These are phyloP conservation scores for Gossypium bickii DNA, from an alignment of 345 rosid species.

Conservation along the genomic window DNA sequence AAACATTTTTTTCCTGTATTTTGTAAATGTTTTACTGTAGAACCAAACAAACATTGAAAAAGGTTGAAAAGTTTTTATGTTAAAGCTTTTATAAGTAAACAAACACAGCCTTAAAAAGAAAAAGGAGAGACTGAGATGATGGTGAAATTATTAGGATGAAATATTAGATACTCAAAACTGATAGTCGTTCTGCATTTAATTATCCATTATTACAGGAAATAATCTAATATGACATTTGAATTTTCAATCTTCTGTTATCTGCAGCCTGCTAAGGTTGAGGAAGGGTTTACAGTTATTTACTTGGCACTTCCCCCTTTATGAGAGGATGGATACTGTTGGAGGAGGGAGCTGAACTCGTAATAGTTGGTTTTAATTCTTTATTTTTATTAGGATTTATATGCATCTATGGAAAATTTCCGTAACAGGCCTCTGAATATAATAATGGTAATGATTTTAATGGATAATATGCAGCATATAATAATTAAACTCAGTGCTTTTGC, in stretches of 20 bases:
- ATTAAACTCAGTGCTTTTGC: too few species aligned
- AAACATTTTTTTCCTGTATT: too few species aligned
- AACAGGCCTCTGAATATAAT: not conserved
- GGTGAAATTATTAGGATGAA: not conserved
- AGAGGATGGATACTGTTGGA: not conserved
- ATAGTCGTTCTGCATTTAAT: not conserved
- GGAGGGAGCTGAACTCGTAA: not conserved
- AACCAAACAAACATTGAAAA: too few species aligned
- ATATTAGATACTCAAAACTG: not conserved
- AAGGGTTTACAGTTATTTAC: not conserved
- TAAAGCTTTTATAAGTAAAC: too few species aligned
- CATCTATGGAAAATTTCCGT: not conserved
- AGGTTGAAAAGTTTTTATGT: too few species aligned
- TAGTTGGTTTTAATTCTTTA: not conserved
- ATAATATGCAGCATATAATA: not conserved
- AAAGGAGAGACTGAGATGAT: not conserved
- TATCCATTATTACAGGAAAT: not conserved
- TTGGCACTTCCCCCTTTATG: not conserved
- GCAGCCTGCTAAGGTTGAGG: constrained; percentile 1
- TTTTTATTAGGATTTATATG: not conserved
- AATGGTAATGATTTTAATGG: not conserved
- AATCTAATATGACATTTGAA: not conserved
- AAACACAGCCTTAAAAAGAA: too few species aligned
- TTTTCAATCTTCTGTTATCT: not conserved
- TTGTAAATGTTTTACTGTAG: too few species aligned